Evolutionary conservation across 441 rosid species (phyloP).

Genomic region (Pelargonium citronellum): DNA sequence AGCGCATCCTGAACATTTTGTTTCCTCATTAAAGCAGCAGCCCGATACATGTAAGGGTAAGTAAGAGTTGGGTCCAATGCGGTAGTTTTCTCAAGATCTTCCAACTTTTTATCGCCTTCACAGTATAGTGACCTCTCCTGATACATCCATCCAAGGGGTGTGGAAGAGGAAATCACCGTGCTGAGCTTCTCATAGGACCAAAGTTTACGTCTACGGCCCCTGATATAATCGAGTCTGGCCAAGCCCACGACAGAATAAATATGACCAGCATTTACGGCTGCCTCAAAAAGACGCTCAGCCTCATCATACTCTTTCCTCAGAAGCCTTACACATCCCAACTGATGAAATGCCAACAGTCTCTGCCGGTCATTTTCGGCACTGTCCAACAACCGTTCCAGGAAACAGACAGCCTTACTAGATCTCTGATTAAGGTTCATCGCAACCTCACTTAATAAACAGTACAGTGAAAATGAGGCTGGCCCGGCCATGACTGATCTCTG

Average conservation of each 20-base stretch:
- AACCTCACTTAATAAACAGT: conserved; percentile 82
- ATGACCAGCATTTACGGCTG: conserved; percentile 69
- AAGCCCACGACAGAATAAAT: conserved; percentile 70
- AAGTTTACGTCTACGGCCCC: conserved; percentile 41
- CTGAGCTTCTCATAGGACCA: conserved; percentile 75
- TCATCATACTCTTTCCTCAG: conserved; percentile 74
- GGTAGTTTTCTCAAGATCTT: conserved; percentile 83
- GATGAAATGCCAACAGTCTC: conserved; percentile 79
- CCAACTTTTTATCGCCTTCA: conserved; percentile 67
- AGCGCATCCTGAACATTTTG: conserved; percentile 74
- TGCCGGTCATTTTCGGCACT: conserved; percentile 67
- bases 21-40: conserved; percentile 72
- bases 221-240: conserved; percentile 62
- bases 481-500: conserved; percentile 72
- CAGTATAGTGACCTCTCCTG: conserved; percentile 86
- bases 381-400: conserved; percentile 57
- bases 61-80: conserved; percentile 82
- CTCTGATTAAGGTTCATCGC: conserved; percentile 66
- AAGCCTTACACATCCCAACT: conserved; percentile 76
- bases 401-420: conserved; percentile 57
- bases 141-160: conserved; percentile 89
- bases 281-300: conserved; percentile 67
- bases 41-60: conserved; percentile 91
- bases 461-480: conserved; percentile 64
- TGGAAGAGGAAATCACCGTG: conserved; percentile 62